phyloP scores from a whole-genome alignment of 352 stramenopile genomes.

The Phytophthora multivora region DNA sequence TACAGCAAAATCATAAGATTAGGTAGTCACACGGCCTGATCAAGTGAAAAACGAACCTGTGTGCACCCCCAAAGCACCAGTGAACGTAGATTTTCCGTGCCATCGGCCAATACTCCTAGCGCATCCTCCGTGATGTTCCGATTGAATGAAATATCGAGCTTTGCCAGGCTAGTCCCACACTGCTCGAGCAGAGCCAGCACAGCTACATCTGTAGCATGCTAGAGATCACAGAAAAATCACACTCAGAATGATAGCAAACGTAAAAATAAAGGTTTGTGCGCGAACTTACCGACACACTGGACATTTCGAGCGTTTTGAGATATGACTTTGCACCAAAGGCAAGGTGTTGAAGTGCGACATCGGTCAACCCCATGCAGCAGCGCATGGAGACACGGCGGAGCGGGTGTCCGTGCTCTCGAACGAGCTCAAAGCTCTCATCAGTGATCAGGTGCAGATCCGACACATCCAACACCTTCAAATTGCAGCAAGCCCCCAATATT shows the following conservation, averaged over 20 bases:
- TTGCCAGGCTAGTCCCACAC: constrained; percentile 46
- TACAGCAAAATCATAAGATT: constrained; percentile 14
- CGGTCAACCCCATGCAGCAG: constrained; percentile 63
- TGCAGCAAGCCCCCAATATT: constrained; percentile 62
- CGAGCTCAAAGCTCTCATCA: constrained; percentile 64
- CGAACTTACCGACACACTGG: constrained; percentile 68
- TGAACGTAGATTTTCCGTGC: constrained; percentile 43
- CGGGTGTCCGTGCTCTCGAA: constrained; percentile 57
- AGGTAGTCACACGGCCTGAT: neutral
- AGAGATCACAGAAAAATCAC: constrained; percentile 10
- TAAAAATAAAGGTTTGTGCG: neutral
- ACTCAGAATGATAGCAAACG: neutral
- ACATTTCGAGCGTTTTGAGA: constrained; percentile 72
- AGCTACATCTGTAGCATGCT: constrained; percentile 63
- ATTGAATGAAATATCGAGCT: constrained; percentile 82
- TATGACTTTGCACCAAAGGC: constrained; percentile 60
- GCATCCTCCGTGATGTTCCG: constrained; percentile 71
- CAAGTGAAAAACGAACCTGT: constrained; percentile 41
- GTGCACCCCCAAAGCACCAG: constrained; percentile 81
- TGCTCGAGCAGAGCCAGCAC: constrained; percentile 58
- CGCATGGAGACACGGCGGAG: constrained; percentile 63
- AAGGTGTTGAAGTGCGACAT: constrained; percentile 62
- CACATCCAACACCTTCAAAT: constrained; percentile 62
- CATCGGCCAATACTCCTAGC: constrained; percentile 64
- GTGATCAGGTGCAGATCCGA: constrained; percentile 77